Conservation (phyloP, 352 stramenopile genomes). For the Pythium rishiriense region DNA sequence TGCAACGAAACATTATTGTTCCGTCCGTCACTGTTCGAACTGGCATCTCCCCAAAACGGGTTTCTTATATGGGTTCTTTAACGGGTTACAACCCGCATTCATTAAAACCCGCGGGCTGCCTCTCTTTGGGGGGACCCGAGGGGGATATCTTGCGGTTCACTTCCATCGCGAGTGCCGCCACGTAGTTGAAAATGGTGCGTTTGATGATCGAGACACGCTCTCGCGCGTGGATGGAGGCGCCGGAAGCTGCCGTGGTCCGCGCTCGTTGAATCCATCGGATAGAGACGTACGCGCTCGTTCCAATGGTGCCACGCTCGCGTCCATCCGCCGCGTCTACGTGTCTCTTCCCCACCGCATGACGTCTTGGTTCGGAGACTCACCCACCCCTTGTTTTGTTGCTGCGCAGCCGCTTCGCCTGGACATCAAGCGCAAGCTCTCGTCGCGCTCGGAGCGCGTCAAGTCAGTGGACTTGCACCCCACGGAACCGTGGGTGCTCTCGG, state of each 20-base stretch:
- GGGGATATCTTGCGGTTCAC: conserved; percentile 29
- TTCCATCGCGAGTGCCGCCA: conserved; percentile 24
- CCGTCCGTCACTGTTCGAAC: neutral
- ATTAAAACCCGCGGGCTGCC: neutral
- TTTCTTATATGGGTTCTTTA: neutral
- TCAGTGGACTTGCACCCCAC: conserved; percentile 98
- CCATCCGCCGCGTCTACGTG: neutral
- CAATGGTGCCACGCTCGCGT: neutral
- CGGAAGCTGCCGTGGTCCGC: neutral
- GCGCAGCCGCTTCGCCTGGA: conserved; percentile 73
- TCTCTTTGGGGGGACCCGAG: conserved; percentile 6
- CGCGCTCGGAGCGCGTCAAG: conserved; percentile 97
- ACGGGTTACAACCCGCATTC: neutral
- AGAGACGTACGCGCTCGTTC: conserved; percentile 2
- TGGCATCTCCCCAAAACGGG: no score
- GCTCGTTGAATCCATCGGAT: neutral
- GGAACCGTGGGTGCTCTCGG: conserved; percentile 97
- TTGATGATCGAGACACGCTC: neutral
- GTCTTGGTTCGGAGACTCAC: neutral
- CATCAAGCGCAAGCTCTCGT: conserved; percentile 94
- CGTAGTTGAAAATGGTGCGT: conserved; percentile 35
- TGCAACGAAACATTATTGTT: neutral
- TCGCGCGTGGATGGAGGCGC: neutral
- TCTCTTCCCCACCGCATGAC: neutral
- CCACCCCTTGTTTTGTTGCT: neutral